Evolutionary conservation across 202 grass and related monocot genomes (phyloP), one percentile per base, ranked within the genome.

Genomic region (Hordeum pubiflorum): DNA sequence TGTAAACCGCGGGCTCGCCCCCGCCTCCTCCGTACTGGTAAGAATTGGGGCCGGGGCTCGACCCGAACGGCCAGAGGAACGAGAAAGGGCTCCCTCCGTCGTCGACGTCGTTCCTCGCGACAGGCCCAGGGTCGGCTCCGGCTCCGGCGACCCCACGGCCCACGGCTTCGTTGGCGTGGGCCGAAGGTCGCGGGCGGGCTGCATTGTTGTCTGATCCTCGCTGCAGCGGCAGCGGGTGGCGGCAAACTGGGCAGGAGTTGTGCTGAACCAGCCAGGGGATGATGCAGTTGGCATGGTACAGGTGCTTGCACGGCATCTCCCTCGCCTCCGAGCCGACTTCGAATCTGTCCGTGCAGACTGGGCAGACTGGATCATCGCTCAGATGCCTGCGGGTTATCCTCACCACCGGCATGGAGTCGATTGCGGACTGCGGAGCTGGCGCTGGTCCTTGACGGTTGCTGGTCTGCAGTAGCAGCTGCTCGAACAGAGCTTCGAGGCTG

Each of bases 181-280:
- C 24, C 48, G 73, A 81, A 72, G 62, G 77, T n/a, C 18, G 48
- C 5, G 34, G 4, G 21, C 37, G 46, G 61, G 56, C 10, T 23
- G 40, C 81, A 18, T 32, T 85, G 6, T 6, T 85, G 38, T 79
- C 76, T 29, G 81, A 39, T 38, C 70, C 70, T 54, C 5, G 40
- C 9, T 81, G 86, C 5, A 68, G 63, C 27, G 88, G 86, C 79
- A 98, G 66, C 5, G 88, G 79, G 76, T 91, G 87, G 66, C 92
- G 92, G 86, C 95, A 98, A 60, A 98, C 90, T 0, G 95, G 95
- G 69, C 95, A 98, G 48, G 95, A 98, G 75, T 98, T 98, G 76
- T 94, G 95, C 76, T 81, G 90, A 69, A 92, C 76, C 67, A 98
- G 41, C 92, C 95, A 98, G 4, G 96, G 96, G 23, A 95, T 72